Percentiles rank a stretch among this genome's conserved stretches.
Conservation (phyloP, 2,329 filamentous ascomycete species). For the Bipolaris bicolor region DNA sequence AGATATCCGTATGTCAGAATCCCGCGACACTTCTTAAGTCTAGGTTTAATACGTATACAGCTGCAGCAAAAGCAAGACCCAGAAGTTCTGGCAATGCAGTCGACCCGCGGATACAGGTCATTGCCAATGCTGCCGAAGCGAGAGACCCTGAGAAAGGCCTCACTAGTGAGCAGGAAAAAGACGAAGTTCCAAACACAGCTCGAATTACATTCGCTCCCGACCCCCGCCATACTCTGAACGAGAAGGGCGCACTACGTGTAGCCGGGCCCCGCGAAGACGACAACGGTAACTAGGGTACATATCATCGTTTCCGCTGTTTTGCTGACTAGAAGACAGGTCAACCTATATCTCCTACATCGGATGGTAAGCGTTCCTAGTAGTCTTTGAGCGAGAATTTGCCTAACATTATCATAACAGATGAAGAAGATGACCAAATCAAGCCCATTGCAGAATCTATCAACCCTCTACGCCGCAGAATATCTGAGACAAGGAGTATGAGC, state of each 20-base stretch:
- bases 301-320: too few species aligned
- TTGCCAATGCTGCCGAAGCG: not conserved
- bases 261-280: slow-evolving; percentile 13
- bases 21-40: too few species aligned
- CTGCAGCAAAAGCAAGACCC: not conserved
- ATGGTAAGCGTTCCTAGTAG: not conserved
- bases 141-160: slow-evolving; percentile 7
- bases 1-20: slow-evolving; percentile 60
- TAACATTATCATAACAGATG: not conserved
- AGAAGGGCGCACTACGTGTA: slow-evolving; percentile 8
- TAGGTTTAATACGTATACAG: too few species aligned
- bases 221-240: not conserved
- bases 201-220: slow-evolving; percentile 16
- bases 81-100: not conserved
- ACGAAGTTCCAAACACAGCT: not conserved
- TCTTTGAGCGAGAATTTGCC: not conserved
- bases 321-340: not conserved
- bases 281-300: too few species aligned
- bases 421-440: slow-evolving; percentile 18
- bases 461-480: slow-evolving; percentile 11
- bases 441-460: slow-evolving; percentile 6
- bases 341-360: not conserved
- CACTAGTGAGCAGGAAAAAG: not conserved
- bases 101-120: not conserved
- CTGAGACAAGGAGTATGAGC: slow-evolving; percentile 26